Evolutionary conservation across 345 rosid species (phyloP).

Genomic region (Eucalyptus leucophloia): DNA sequence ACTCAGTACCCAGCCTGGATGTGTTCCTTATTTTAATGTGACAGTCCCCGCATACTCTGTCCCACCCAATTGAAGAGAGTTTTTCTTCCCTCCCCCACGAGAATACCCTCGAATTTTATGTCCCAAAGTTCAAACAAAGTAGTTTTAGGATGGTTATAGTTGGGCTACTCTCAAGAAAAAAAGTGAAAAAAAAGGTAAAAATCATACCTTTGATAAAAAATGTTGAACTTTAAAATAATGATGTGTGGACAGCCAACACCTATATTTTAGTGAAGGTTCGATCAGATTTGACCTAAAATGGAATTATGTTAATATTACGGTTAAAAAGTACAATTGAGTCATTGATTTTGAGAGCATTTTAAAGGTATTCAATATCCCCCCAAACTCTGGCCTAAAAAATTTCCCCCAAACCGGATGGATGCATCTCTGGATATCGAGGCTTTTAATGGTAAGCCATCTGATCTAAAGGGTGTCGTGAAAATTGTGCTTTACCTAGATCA

Average conservation of each 20-base stretch:
- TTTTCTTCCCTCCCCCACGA: too few species aligned
- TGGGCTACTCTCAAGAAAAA: neutral
- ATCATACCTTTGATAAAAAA: neutral
- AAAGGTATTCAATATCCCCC: neutral
- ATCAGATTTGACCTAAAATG: neutral
- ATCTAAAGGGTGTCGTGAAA: neutral
- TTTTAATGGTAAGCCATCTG: too few species aligned
- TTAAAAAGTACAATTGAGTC: neutral
- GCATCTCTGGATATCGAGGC: too few species aligned
- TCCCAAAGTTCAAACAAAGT: too few species aligned
- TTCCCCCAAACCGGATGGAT: neutral
- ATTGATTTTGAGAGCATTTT: neutral
- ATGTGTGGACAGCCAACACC: neutral
- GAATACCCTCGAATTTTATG: too few species aligned
- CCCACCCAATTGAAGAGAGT: too few species aligned
- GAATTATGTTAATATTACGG: too few species aligned
- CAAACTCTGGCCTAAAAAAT: neutral
- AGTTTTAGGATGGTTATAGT: too few species aligned
- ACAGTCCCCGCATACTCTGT: too few species aligned
- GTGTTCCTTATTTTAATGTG: too few species aligned
- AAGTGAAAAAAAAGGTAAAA: too few species aligned
- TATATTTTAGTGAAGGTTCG: neutral
- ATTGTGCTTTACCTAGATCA: neutral
- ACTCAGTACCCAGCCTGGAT: fast-evolving
- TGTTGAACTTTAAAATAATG: too few species aligned